Evolutionary conservation across 441 rosid genomes (phyloP).

Genomic region (Populus tomentosa): DNA sequence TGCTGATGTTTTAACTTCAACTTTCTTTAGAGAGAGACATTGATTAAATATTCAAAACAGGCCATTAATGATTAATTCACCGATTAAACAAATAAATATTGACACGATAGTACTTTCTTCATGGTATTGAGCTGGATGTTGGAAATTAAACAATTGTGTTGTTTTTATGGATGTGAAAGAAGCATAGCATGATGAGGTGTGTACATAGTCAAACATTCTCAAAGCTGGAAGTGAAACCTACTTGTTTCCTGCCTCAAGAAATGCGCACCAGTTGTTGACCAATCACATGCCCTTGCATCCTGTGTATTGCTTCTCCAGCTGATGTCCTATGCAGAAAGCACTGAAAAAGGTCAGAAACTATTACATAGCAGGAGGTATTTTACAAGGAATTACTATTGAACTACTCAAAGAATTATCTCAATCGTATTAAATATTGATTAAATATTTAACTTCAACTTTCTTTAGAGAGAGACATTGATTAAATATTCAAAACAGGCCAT

Average conservation of each 20-base stretch:
- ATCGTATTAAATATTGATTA: too few relatives aligned
- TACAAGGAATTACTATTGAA: background rate
- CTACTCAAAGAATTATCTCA: too few relatives aligned
- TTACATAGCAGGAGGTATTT: background rate
- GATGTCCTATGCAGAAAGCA: conserved; percentile 44
- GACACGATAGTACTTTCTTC: background rate
- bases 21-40: too few relatives aligned
- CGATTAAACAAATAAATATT: background rate
- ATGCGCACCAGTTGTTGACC: conserved; percentile 87
- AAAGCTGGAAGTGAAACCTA: conserved; percentile 14
- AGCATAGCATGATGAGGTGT: too few relatives aligned
- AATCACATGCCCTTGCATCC: conserved; percentile 85
- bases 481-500: too few relatives aligned
- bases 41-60: too few relatives aligned
- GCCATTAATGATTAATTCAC: too few relatives aligned
- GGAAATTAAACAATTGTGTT: background rate
- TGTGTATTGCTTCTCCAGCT: conserved; percentile 84
- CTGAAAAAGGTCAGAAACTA: conserved; percentile 8
- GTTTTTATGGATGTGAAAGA: conserved; percentile 2
- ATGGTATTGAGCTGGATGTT: background rate
- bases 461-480: too few relatives aligned
- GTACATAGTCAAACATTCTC: background rate
- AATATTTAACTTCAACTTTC: background rate
- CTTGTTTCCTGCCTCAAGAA: conserved; percentile 95
- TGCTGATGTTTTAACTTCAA: background rate